Conservation (phyloP, 2,329 filamentous ascomycete species). For the Pezicula carpinea region DNA sequence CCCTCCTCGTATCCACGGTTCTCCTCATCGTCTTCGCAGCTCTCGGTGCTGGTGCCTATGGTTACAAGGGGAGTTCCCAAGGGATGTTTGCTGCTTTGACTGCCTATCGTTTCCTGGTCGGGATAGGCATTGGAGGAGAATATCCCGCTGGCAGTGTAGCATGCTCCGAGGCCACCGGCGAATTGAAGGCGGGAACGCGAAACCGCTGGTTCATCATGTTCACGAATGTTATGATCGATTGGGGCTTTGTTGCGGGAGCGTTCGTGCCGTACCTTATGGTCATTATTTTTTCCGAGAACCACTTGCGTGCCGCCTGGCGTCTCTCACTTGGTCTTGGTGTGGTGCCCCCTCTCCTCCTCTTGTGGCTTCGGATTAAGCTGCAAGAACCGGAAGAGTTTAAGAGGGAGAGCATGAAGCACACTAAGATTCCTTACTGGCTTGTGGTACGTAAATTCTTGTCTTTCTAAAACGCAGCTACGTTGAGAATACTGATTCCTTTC, state of each 20-base stretch:
- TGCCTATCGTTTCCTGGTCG: slow-evolving; percentile 78
- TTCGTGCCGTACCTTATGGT: slow-evolving; percentile 69
- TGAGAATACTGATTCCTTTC: too few species aligned
- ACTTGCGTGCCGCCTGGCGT: slow-evolving; percentile 76
- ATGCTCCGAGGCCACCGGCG: slow-evolving; percentile 77
- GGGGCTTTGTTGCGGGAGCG: slow-evolving; percentile 75
- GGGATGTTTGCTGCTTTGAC: slow-evolving; percentile 76
- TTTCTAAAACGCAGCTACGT: too few species aligned
- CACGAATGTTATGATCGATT: slow-evolving; percentile 83
- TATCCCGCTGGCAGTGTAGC: slow-evolving; percentile 82
- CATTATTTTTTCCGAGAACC: slow-evolving; percentile 45
- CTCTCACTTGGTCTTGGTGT: slow-evolving; percentile 73
- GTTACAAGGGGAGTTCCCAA: slow-evolving; percentile 58
- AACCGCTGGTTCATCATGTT: slow-evolving; percentile 91
- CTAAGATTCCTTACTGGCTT: slow-evolving; percentile 50
- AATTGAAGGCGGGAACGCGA: slow-evolving; percentile 74
- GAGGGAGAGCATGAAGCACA: slow-evolving; percentile 31
- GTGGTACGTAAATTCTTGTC: slow-evolving; percentile 23
- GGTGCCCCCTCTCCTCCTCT: slow-evolving; percentile 68
- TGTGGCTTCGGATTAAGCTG: slow-evolving; percentile 67
- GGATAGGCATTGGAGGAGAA: slow-evolving; percentile 73
- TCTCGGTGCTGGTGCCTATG: slow-evolving; percentile 72
- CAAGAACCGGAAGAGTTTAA: slow-evolving; percentile 76
- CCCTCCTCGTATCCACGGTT: slow-evolving; percentile 73
- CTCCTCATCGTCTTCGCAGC: slow-evolving; percentile 84